Evolutionary conservation across 768 basidiomycete genomes (phyloP), one percentile per base, ranked within the genome.

Genomic region (Lactarius sanguifluus): DNA sequence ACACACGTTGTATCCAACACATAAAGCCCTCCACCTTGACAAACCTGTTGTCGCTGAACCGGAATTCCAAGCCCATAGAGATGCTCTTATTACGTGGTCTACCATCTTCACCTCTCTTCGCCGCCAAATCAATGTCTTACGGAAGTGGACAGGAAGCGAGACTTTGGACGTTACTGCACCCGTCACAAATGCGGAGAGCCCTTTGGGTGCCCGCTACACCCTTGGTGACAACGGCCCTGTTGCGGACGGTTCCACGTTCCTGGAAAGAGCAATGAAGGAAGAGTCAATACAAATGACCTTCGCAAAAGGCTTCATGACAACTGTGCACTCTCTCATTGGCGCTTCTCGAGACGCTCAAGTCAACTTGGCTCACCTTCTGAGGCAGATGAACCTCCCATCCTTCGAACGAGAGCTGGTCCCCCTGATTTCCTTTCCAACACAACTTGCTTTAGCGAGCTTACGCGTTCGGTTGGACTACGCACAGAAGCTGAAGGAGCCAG

Each of bases 221-320:
- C 57, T 68, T 73, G 32, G 71, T 76, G 66, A 71, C 75, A 12
- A 73, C 75, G 50, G 72, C 78, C 54, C 87, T 86, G 66, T 79
- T 81, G 75, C 86, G 5, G 89, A 89, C 70, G 86, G 88, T 25
- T 87, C 88, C 23, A 92, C 91, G 41, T 99, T 98, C 75, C 90
- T 98, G 40, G 97, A 98, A 75, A 86, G 94, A 34, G 80, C 98
- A 30, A 82, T 97, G 65, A 98, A 98, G 75, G 96, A 98, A 76
- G 96, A 98, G 72, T 90, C 90, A n/a, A 88, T 98, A 73, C 92
- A 96, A 76, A 85, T 90, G 67, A 94, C 92, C 10, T 98, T 99
- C 75, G 94, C 96, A 76, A 94, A 91, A 71, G 90, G 91, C 16
- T 92, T 91, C 70, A 82, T 94, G 71, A 87, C 87, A 47, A 94